phyloP scores from a whole-genome alignment of 495 filamentous ascomycete genomes.

The Tuber microsphaerosporum region DNA sequence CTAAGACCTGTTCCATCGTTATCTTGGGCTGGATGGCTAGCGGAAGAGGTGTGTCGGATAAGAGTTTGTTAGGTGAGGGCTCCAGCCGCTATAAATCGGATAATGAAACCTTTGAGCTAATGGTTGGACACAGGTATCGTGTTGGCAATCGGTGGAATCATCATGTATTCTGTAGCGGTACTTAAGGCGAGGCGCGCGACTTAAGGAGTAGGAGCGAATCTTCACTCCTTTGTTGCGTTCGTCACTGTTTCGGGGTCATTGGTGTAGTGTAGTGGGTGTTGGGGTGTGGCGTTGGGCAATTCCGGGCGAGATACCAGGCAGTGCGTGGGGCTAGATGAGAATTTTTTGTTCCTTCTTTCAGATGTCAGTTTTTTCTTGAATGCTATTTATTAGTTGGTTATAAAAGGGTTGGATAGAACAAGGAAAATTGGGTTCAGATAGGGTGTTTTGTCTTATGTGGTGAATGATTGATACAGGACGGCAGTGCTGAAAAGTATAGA shows the following conservation, averaged over 20 bases:
- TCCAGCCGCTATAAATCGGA: background rate
- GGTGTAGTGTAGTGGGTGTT: background rate
- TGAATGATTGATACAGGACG: background rate
- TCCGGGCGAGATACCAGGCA: background rate
- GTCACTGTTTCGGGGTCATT: background rate
- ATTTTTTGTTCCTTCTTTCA: background rate
- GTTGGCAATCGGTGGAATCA: constrained; percentile 52
- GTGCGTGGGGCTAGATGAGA: background rate
- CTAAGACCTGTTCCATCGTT: constrained; percentile 57
- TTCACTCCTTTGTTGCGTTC: background rate
- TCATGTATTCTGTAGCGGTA: constrained; percentile 43
- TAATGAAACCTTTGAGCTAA: constrained; percentile 17
- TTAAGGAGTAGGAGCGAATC: background rate
- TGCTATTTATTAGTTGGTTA: constrained; percentile 1
- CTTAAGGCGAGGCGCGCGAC: constrained; percentile 9
- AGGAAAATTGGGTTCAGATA: background rate
- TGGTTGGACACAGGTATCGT: constrained; percentile 38
- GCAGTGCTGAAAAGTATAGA: background rate
- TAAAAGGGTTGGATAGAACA: background rate
- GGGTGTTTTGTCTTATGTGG: background rate
- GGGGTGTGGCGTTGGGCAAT: background rate
- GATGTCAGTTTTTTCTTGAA: background rate
- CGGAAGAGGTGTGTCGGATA: constrained; percentile 50
- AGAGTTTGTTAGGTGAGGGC: constrained; percentile 47
- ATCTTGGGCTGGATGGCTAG: constrained; percentile 52